These are phyloP conservation scores for Vaccinium darrowii DNA, from an alignment of 148 eudicot species.

Conservation along the genomic window DNA sequence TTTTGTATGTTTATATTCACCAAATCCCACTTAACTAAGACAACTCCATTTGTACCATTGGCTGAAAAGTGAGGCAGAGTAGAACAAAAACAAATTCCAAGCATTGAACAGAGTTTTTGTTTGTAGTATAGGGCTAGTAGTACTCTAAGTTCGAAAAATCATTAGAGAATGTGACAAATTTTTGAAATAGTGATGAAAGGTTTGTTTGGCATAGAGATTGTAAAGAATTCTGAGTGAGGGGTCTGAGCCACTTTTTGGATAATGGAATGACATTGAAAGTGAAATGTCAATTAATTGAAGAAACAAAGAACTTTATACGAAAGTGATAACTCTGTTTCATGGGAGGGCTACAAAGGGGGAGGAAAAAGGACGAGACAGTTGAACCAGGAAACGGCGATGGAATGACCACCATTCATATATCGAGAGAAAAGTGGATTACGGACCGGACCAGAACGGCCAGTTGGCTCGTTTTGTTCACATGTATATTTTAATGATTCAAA, in stretches of 20 bases:
- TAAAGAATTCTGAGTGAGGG: neutral
- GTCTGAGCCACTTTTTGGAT: neutral
- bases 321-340: constrained; percentile 16
- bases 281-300: neutral
- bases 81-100: neutral
- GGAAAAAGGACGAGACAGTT: constrained; percentile 15
- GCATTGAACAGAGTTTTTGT: constrained; percentile 8
- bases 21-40: neutral
- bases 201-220: neutral
- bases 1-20: constrained; percentile 8
- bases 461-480: too few species aligned
- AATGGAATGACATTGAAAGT: constrained; percentile 1
- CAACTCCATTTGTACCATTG: neutral
- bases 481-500: too few species aligned
- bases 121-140: neutral
- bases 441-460: too few species aligned
- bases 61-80: neutral
- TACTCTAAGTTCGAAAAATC: neutral
- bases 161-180: neutral
- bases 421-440: neutral
- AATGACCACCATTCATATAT: neutral
- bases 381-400: neutral
- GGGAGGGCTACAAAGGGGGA: neutral
- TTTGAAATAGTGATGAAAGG: neutral
- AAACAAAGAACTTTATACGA: constrained; percentile 8